These are phyloP conservation scores for Pascua sp. DNA, from an alignment of 1,284 basidiomycete species.

Conservation along the genomic window DNA sequence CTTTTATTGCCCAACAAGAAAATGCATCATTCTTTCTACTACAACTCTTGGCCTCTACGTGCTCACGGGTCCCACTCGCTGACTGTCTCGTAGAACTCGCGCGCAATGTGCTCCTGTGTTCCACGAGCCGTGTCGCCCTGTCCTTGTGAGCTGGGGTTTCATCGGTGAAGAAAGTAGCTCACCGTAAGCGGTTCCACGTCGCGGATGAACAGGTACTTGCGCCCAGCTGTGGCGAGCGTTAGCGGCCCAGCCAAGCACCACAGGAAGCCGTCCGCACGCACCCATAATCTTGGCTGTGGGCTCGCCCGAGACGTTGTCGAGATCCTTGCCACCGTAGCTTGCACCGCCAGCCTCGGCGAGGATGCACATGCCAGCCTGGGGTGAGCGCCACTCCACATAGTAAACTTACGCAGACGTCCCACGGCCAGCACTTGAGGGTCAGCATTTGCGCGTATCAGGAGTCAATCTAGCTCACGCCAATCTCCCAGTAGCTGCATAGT, in stretches of 20 bases:
- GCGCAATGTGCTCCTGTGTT: constrained; percentile 73
- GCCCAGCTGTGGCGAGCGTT: constrained; percentile 54
- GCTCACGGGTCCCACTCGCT: constrained; percentile 61
- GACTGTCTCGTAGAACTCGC: constrained; percentile 78
- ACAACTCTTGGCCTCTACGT: neutral
- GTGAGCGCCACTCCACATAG: constrained; percentile 8
- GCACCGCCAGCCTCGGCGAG: constrained; percentile 82
- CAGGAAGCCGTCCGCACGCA: constrained; percentile 12
- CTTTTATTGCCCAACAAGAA: neutral
- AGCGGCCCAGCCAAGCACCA: neutral
- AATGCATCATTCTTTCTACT: neutral
- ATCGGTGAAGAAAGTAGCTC: neutral
- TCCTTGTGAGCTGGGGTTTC: neutral
- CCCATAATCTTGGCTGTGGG: constrained; percentile 62
- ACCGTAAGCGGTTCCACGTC: constrained; percentile 27
- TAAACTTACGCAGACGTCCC: constrained; percentile 75
- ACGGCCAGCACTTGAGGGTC: constrained; percentile 58
- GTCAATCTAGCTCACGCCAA: constrained; percentile 55
- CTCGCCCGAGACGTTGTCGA: constrained; percentile 23
- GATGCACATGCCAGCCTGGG: constrained; percentile 80
- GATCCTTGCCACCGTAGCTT: constrained; percentile 63
- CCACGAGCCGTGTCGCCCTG: constrained; percentile 61
- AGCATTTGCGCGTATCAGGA: neutral
- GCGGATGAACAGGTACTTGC: constrained; percentile 78
- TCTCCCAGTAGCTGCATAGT: constrained; percentile 63